phyloP scores from a whole-genome alignment of 1,284 basidiomycete species.

The Ganoderma lingzhi region DNA sequence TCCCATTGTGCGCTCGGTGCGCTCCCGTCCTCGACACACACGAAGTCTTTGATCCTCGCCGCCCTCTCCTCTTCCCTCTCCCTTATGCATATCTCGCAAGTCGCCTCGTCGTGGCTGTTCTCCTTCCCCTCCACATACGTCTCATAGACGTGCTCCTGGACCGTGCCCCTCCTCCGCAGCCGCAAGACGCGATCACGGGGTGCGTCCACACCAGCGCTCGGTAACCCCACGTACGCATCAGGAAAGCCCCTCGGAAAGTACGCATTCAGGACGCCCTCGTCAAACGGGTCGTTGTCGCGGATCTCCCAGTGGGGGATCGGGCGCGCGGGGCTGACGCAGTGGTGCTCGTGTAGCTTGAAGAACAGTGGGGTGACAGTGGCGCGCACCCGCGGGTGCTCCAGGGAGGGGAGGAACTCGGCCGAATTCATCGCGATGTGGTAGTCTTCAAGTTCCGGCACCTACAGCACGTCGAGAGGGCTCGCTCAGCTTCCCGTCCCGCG shows the following conservation, averaged over 20 bases:
- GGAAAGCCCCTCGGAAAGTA: conserved; percentile 53
- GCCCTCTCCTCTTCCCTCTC: background rate
- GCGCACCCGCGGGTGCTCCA: conserved; percentile 42
- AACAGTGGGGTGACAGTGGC: conserved; percentile 53
- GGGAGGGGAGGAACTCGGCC: conserved; percentile 37
- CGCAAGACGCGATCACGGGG: conserved; percentile 11
- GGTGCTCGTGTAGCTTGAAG: conserved; percentile 63
- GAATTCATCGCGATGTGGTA: conserved; percentile 47
- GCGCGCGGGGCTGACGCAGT: conserved; percentile 51
- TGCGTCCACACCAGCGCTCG: background rate
- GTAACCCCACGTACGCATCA: conserved; percentile 21
- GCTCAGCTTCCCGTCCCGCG: background rate
- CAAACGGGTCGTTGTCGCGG: conserved; percentile 42
- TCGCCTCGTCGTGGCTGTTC: conserved; percentile 51
- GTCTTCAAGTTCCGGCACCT: conserved; percentile 44
- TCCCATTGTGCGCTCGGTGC: conserved; percentile 3
- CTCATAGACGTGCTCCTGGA: conserved; percentile 41
- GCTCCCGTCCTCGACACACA: conserved; percentile 6
- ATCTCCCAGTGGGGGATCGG: conserved; percentile 39
- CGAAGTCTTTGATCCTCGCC: conserved; percentile 33
- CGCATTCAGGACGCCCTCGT: conserved; percentile 60
- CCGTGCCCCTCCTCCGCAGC: conserved; percentile 16
- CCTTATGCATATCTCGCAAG: conserved; percentile 43
- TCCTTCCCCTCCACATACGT: conserved; percentile 44
- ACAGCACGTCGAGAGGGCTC: background rate